These are phyloP conservation scores for Cyberlindnera samutprakarnensis DNA, from an alignment of 805 yeast species.

Conservation along the genomic window DNA sequence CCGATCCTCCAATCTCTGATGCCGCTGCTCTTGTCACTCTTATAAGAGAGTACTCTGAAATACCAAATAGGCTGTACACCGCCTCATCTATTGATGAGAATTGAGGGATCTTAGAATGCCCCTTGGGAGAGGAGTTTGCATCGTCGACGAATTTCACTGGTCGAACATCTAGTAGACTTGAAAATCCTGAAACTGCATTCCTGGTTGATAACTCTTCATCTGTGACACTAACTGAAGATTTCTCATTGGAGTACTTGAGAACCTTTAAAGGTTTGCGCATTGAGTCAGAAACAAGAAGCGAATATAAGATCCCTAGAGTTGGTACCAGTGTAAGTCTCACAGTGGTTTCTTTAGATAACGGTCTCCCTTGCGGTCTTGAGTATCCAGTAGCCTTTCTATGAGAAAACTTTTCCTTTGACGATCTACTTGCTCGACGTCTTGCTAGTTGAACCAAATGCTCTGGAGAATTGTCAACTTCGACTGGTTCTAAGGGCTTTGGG, in stretches of 20 bases:
- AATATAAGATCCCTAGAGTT: slow-evolving; percentile 35
- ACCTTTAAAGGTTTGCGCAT: slow-evolving; percentile 18
- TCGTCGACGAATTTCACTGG: slow-evolving; percentile 21
- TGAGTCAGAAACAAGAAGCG: slow-evolving; percentile 30
- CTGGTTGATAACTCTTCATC: slow-evolving; percentile 17
- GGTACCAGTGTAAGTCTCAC: slow-evolving; percentile 41
- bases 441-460: slow-evolving; percentile 18
- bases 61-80: slow-evolving; percentile 33
- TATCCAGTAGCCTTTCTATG: slow-evolving; percentile 5
- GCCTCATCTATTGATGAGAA: slow-evolving; percentile 38
- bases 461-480: too few species aligned
- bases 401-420: slow-evolving; percentile 14
- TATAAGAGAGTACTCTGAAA: slow-evolving; percentile 35
- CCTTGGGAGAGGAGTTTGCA: slow-evolving; percentile 8
- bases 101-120: slow-evolving; percentile 23
- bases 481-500: too few species aligned
- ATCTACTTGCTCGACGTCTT: slow-evolving; percentile 18
- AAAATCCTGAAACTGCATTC: slow-evolving; percentile 16
- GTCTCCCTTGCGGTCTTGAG: slow-evolving; percentile 29
- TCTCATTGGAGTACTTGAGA: slow-evolving; percentile 14
- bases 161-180: slow-evolving; percentile 17
- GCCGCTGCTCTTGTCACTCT: slow-evolving; percentile 51
- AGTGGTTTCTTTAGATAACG: slow-evolving; percentile 44
- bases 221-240: slow-evolving; percentile 7
- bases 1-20: slow-evolving; percentile 41